Percentiles rank a stretch among this genome's conserved stretches.
Evolutionary conservation across 202 grass and related monocot genomes (phyloP).

Genomic region (Setaria italica): DNA sequence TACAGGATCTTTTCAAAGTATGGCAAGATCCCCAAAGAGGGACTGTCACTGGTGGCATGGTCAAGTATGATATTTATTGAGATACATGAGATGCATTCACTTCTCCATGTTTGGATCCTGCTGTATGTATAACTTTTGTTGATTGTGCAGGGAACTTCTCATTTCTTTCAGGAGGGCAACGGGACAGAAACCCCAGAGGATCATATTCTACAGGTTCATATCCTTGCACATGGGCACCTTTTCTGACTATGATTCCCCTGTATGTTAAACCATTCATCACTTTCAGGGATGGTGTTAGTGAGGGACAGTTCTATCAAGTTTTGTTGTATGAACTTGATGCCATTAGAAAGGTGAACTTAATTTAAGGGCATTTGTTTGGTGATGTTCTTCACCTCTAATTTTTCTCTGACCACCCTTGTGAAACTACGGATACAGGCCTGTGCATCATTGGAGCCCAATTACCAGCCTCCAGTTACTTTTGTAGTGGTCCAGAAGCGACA

Average conservation of each 20-base stretch:
- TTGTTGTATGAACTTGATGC: constrained; percentile 93
- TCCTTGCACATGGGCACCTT: constrained; percentile 25
- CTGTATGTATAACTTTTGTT: constrained; percentile 32
- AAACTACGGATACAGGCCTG: constrained; percentile 64
- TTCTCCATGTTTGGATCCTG: neutral
- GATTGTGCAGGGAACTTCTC: constrained; percentile 83
- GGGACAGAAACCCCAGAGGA: constrained; percentile 80
- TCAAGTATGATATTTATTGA: constrained; percentile 66
- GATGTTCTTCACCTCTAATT: neutral
- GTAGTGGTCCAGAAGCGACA: constrained; percentile 97
- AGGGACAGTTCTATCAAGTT: constrained; percentile 97
- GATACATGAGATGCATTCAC: constrained; percentile 14
- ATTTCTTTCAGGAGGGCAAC: constrained; percentile 90
- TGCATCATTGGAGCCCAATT: constrained; percentile 83
- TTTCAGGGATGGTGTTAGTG: constrained; percentile 96
- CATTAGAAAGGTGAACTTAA: constrained; percentile 80
- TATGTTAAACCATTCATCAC: constrained; percentile 26
- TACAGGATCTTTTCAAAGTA: constrained; percentile 96
- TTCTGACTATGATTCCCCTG: neutral
- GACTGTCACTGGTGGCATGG: constrained; percentile 85
- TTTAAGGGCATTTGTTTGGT: neutral
- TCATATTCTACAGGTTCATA: constrained; percentile 44
- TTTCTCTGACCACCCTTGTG: constrained; percentile 8
- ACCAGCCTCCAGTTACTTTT: constrained; percentile 96
- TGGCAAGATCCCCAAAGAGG: constrained; percentile 91